Evolutionary conservation across 805 yeast species (phyloP).

Genomic region (Zygotorulaspora chibaensis): DNA sequence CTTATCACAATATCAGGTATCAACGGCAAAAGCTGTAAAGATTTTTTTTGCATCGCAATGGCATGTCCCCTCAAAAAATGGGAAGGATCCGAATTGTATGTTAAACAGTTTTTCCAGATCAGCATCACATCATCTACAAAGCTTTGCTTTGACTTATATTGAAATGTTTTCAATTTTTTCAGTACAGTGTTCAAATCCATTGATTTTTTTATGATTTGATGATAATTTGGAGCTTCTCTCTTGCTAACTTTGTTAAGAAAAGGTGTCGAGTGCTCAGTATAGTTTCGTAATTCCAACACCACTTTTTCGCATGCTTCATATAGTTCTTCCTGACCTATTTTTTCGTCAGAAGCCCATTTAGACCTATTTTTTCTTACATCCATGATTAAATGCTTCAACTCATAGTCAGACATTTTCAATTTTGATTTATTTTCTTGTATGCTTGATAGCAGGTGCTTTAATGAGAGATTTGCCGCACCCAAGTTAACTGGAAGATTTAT

Average conservation of each 20-base stretch:
- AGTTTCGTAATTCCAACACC: conserved; percentile 79
- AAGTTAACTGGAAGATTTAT: conserved; percentile 39
- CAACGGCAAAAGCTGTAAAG: conserved; percentile 67
- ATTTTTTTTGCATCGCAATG: conserved; percentile 89
- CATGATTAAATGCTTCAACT: conserved; percentile 75
- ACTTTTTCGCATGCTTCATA: conserved; percentile 98
- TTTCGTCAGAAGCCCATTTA: conserved; percentile 95
- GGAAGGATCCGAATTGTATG: conserved; percentile 90
- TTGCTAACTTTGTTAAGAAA: conserved; percentile 94
- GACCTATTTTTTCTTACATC: conserved; percentile 94
- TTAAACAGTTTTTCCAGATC: conserved; percentile 91
- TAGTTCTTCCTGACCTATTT: conserved; percentile 94
- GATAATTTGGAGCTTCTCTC: conserved; percentile 96
- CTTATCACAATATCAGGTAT: conserved; percentile 86
- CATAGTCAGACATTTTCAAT: conserved; percentile 70
- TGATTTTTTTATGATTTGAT: conserved; percentile 82
- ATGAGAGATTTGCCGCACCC: conserved; percentile 72
- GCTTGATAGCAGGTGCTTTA: conserved; percentile 73
- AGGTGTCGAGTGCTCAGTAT: conserved; percentile 95
- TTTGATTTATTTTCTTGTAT: conserved; percentile 80
- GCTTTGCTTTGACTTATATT: conserved; percentile 77
- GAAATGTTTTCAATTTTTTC: conserved; percentile 79
- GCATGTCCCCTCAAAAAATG: conserved; percentile 92
- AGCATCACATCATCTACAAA: conserved; percentile 95
- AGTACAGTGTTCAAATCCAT: conserved; percentile 95